Evolutionary conservation across 306 rosid species (phyloP).

Genomic region (Adenanthera pavonina): DNA sequence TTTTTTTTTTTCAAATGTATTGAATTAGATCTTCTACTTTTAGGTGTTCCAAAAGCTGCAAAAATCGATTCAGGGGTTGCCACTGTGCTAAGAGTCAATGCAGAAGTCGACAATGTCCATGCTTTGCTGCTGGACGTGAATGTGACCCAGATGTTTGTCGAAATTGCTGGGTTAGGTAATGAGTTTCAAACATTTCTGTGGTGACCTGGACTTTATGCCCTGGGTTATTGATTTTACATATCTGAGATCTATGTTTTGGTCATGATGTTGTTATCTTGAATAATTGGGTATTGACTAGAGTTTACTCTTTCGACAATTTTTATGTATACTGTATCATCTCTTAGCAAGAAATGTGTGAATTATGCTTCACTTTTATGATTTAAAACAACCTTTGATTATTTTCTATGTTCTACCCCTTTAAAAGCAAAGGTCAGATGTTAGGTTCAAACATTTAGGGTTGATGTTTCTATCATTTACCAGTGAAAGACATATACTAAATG

Average conservation of each 20-base stretch:
- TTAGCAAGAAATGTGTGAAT: neutral
- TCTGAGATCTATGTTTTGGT: conserved; percentile 27
- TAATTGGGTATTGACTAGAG: neutral
- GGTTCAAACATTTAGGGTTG: neutral
- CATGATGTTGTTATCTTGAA: neutral
- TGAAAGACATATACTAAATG: neutral
- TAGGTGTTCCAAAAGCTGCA: conserved; percentile 98
- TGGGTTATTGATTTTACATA: conserved; percentile 9
- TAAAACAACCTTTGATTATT: conserved; percentile 3
- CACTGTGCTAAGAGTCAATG: conserved; percentile 99
- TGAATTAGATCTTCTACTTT: conserved; percentile 35
- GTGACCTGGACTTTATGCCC: conserved; percentile 30
- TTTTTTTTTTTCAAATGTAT: neutral
- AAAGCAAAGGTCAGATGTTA: neutral
- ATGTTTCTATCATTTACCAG: conserved; percentile 15
- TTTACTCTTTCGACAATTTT: neutral
- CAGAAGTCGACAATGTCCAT: conserved; percentile 98
- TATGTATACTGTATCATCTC: neutral
- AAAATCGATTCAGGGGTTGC: conserved; percentile 95
- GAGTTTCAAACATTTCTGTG: conserved; percentile 26
- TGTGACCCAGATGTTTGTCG: conserved; percentile 99
- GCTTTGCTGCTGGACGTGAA: conserved; percentile 99
- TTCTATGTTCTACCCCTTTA: neutral
- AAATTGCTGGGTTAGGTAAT: conserved; percentile 97
- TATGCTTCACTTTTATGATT: conserved; percentile 1